Percentiles rank a stretch among this genome's conserved stretches.
These are phyloP conservation scores for Corrigiola litoralis DNA, from an alignment of 179 eudicot species.

Conservation along the genomic window DNA sequence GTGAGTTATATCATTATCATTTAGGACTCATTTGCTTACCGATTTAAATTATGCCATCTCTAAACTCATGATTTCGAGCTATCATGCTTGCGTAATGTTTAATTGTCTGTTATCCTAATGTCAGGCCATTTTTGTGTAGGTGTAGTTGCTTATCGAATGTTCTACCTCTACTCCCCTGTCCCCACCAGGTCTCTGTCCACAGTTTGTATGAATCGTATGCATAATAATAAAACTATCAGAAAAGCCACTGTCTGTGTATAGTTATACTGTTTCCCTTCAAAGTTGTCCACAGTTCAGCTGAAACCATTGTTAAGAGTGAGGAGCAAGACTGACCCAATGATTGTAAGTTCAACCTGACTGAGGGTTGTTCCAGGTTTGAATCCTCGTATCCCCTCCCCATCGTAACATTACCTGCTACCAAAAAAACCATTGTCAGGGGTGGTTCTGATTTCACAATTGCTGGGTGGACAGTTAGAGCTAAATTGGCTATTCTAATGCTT, in stretches of 20 bases:
- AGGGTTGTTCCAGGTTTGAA: too few species aligned
- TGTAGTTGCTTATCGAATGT: not conserved
- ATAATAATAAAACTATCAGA: too few species aligned
- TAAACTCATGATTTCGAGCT: not conserved
- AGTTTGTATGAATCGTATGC: too few species aligned
- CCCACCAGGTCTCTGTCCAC: too few species aligned
- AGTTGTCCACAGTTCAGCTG: constrained; percentile 26
- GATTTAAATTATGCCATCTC: not conserved
- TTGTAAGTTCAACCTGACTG: too few species aligned
- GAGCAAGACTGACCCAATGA: too few species aligned
- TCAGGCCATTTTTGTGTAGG: not conserved
- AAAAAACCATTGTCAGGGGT: constrained; percentile 19
- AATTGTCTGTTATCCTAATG: not conserved
- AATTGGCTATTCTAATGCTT: not conserved
- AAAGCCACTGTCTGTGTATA: too few species aligned
- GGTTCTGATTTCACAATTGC: constrained; percentile 14
- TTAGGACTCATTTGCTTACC: not conserved
- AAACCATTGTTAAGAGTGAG: constrained; percentile 18
- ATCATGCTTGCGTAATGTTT: not conserved
- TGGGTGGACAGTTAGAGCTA: constrained; percentile 25
- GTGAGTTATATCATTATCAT: constrained; percentile 8
- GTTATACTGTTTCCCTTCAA: too few species aligned
- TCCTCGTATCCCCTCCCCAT: too few species aligned
- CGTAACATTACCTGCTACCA: too few species aligned
- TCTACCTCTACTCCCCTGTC: not conserved